Evolutionary conservation across 768 basidiomycete species (phyloP).

Genomic region (Multifurca ochricompacta): DNA sequence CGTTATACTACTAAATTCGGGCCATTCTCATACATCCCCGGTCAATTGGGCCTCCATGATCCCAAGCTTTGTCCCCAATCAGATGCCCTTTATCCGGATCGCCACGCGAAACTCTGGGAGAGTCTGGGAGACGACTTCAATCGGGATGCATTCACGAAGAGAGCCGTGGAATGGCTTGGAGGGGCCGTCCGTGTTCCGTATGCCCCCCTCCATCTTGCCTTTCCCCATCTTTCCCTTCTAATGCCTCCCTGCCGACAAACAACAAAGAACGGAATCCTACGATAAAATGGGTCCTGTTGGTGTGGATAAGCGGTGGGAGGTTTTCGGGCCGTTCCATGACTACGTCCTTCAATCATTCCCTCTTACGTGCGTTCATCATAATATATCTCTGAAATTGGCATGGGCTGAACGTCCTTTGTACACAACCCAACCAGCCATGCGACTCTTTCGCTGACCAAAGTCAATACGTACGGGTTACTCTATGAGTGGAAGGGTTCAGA

Average conservation of each 20-base stretch:
- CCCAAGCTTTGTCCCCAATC: slow-evolving; percentile 22
- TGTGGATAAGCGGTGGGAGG: slow-evolving; percentile 39
- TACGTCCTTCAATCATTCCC: slow-evolving; percentile 49
- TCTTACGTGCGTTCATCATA: slow-evolving; percentile 43
- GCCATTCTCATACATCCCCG: background rate
- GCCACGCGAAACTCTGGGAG: slow-evolving; percentile 27
- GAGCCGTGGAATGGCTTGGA: slow-evolving; percentile 33
- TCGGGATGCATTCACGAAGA: slow-evolving; percentile 29
- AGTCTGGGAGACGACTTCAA: slow-evolving; percentile 26
- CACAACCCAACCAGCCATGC: slow-evolving; percentile 35
- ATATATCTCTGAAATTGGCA: background rate
- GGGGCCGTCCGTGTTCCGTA: slow-evolving; percentile 35
- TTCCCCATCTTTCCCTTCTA: too few relatives aligned
- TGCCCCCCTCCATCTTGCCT: slow-evolving; percentile 21
- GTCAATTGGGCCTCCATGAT: background rate
- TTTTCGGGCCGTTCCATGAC: slow-evolving; percentile 32
- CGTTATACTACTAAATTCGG: background rate
- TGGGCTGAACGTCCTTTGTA: too few relatives aligned
- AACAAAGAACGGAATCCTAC: slow-evolving; percentile 41
- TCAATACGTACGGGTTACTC: slow-evolving; percentile 55
- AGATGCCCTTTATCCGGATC: slow-evolving; percentile 27
- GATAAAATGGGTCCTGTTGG: slow-evolving; percentile 44
- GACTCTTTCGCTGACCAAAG: slow-evolving; percentile 41
- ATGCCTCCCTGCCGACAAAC: background rate
- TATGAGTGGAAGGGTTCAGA: slow-evolving; percentile 52